Evolutionary conservation across 768 basidiomycete species (phyloP), one percentile per base, ranked within the genome.

Genomic region (Lactarius akahatsu): DNA sequence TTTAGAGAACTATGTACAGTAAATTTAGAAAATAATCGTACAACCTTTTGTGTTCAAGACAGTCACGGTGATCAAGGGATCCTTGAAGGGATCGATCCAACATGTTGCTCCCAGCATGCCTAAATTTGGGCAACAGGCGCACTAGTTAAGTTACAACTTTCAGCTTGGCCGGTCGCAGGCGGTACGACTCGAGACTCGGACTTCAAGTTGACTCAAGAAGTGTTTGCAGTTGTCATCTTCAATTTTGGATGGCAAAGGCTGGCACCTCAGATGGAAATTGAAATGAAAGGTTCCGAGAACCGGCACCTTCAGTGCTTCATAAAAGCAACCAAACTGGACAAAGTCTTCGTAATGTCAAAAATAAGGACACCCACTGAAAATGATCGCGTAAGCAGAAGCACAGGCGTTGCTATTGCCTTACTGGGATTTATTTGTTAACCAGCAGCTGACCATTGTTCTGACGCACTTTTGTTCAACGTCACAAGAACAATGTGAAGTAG

Each of bases 401-500:
- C 1, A 23, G 45, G 43, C 43, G 50, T 26, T 52, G 50, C 50
- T 26, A 52, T 52, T 52, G 23, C 50, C 50, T 28, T 28, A 2
- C 26, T 13, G 23, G 50, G 26, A 23, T 26, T 13, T 13, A 45
- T 45, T 50, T n/a, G 18, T 47, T 47, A 11, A 4, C 16, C 4
- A 16, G 10, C 45, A 20, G 7, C 30, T 15, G 36, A 16, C 50
- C 66, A 67, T 67, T 67, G 66, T 67, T 59, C 62, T 56, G 50
- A 54, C 58, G 18, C 30, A 34, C 40, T 65, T 63, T 63, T 67
- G 62, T 63, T 63, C 47, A 47, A 43, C 20, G 20, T 34, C 30
- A 15, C 30, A 56, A 56, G 32, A 47, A 67, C 62, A 67, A 67
- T 59, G 54, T 47, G 30, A 34, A 54, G n/a, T 28, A n/a, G 26